These are phyloP conservation scores for Acrocalymma vagum DNA, from an alignment of 2,329 filamentous ascomycete genomes.

Conservation along the genomic window DNA sequence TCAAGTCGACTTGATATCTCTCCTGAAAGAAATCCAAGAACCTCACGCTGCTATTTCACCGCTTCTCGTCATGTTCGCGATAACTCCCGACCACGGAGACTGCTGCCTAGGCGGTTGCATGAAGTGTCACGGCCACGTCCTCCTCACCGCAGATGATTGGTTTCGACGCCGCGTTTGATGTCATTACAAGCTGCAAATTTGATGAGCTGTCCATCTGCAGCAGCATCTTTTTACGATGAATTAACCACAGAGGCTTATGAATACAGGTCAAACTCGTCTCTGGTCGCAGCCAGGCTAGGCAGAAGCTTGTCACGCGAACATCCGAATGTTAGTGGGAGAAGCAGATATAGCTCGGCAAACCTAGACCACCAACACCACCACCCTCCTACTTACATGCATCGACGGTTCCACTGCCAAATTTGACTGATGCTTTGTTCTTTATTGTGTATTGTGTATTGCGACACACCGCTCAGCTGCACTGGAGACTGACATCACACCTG, in stretches of 20 bases:
- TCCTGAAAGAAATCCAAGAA: too few relatives aligned
- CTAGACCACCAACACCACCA: too few relatives aligned
- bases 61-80: not conserved
- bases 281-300: slow-evolving; percentile 26
- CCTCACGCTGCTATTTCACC: not conserved
- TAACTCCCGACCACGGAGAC: slow-evolving; percentile 7
- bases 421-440: too few relatives aligned
- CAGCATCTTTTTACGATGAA: slow-evolving; percentile 8
- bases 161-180: slow-evolving; percentile 16
- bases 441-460: too few relatives aligned
- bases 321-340: too few relatives aligned
- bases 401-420: too few relatives aligned
- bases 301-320: slow-evolving; percentile 23
- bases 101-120: slow-evolving; percentile 34
- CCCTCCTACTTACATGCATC: too few relatives aligned
- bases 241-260: slow-evolving; percentile 26
- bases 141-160: slow-evolving; percentile 21
- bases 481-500: too few relatives aligned
- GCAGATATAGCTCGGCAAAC: too few relatives aligned
- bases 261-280: slow-evolving; percentile 27
- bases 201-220: slow-evolving; percentile 19
- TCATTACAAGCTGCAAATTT: slow-evolving; percentile 12
- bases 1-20: too few relatives aligned
- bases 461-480: too few relatives aligned
- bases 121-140: slow-evolving; percentile 21